Evolutionary conservation across 192 early-diverging fungal species (phyloP).

Genomic region (Backusella tuberculispora): DNA sequence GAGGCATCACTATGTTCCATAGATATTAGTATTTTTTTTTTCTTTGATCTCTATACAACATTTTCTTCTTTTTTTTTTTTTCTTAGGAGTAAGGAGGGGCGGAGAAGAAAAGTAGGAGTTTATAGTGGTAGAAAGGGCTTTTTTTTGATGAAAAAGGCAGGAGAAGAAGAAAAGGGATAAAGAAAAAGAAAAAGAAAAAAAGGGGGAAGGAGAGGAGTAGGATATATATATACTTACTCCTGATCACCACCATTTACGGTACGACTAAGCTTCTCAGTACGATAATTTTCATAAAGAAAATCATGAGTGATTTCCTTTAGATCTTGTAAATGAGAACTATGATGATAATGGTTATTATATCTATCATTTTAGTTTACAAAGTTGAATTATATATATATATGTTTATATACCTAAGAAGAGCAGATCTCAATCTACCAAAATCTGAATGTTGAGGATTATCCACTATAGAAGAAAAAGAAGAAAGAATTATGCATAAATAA

Average conservation of each 20-base stretch:
- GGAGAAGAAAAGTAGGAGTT: neutral
- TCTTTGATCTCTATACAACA: neutral
- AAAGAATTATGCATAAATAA: neutral
- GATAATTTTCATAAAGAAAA: slow-evolving; percentile 95
- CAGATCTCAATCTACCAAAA: slow-evolving; percentile 92
- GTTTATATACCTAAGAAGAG: slow-evolving; percentile 70
- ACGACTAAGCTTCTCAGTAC: slow-evolving; percentile 83
- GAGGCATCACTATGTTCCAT: slow-evolving; percentile 41
- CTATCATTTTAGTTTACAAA: neutral
- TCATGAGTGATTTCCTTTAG: slow-evolving; percentile 96
- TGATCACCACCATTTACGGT: slow-evolving; percentile 56
- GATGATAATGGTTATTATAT: neutral
- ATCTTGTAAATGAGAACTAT: slow-evolving; percentile 95
- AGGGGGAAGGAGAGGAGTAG: neutral
- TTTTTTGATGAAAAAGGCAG: neutral
- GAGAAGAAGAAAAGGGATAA: neutral
- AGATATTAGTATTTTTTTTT: too few species aligned
- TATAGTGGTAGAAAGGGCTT: neutral
- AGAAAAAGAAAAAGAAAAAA: neutral
- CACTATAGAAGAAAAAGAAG: slow-evolving; percentile 46
- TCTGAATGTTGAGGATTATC: slow-evolving; percentile 98
- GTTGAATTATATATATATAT: neutral
- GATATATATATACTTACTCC: slow-evolving; percentile 28
- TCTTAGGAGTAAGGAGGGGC: too few species aligned
- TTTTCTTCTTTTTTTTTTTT: too few species aligned